phyloP scores from a whole-genome alignment of 2,329 filamentous ascomycete species.

The Chrysosporium queenslandicum region DNA sequence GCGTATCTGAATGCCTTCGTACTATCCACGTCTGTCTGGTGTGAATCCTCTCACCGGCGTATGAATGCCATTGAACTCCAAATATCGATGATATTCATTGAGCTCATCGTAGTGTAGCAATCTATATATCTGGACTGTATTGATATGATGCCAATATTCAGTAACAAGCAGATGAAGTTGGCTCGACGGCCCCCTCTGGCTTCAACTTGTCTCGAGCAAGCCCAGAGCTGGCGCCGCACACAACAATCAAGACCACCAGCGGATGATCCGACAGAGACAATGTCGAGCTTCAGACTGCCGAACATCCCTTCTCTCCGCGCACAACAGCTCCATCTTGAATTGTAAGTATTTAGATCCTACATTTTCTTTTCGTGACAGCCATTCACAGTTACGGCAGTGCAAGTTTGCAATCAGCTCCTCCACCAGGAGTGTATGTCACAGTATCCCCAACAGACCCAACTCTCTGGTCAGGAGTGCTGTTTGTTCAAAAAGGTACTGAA shows the following conservation, averaged over 20 bases:
- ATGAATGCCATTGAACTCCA: too few relatives aligned
- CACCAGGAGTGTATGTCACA: slow-evolving; percentile 76
- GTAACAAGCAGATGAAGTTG: too few relatives aligned
- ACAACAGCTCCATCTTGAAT: slow-evolving; percentile 71
- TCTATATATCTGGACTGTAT: too few relatives aligned
- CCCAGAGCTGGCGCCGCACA: background rate
- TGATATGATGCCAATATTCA: too few relatives aligned
- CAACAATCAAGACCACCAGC: background rate
- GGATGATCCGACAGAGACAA: slow-evolving; percentile 17
- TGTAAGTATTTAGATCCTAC: slow-evolving; percentile 46
- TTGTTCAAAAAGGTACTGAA: slow-evolving; percentile 68
- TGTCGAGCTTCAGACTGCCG: slow-evolving; percentile 31
- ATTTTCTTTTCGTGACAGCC: background rate
- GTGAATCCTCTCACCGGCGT: too few relatives aligned
- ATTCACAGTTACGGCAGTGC: slow-evolving; percentile 44
- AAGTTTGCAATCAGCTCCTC: slow-evolving; percentile 70
- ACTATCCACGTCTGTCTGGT: too few relatives aligned
- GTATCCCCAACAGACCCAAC: slow-evolving; percentile 70
- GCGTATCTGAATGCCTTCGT: too few relatives aligned
- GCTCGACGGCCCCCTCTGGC: too few relatives aligned
- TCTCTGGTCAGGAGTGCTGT: slow-evolving; percentile 83
- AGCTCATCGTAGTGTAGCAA: too few relatives aligned
- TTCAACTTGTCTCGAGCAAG: background rate
- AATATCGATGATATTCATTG: too few relatives aligned
- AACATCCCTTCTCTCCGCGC: slow-evolving; percentile 49